phyloP scores from a whole-genome alignment of 106 monocot genomes.

The Acorus calamus region DNA sequence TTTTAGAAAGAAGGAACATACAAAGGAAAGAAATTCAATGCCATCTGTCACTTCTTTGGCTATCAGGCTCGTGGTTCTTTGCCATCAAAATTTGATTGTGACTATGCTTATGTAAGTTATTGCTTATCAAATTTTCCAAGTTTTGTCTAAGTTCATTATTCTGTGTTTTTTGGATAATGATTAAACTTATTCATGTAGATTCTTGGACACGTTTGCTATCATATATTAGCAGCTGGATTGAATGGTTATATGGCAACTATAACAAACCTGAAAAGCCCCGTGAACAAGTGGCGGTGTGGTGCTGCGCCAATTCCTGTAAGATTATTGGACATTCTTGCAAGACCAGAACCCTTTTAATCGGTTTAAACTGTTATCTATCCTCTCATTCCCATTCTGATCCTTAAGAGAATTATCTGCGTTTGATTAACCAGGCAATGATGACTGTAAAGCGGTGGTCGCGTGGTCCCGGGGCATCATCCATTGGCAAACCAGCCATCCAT shows the following conservation, averaged over 20 bases:
- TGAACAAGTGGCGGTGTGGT: slow-evolving; percentile 79
- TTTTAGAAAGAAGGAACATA: slow-evolving; percentile 79
- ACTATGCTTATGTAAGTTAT: slow-evolving; percentile 82
- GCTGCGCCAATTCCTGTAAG: slow-evolving; percentile 83
- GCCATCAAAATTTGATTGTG: slow-evolving; percentile 92
- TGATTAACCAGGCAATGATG: slow-evolving; percentile 68
- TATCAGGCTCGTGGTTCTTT: slow-evolving; percentile 93
- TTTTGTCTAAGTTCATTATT: neutral
- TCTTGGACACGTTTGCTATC: slow-evolving; percentile 81
- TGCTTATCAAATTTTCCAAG: neutral
- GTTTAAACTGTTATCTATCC: neutral
- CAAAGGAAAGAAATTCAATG: slow-evolving; percentile 94
- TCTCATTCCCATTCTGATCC: neutral
- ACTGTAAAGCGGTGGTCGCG: slow-evolving; percentile 70
- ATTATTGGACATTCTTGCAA: neutral
- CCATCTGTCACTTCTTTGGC: slow-evolving; percentile 91
- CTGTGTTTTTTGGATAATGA: neutral
- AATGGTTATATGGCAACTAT: slow-evolving; percentile 92
- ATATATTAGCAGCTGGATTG: slow-evolving; percentile 70
- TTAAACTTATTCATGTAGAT: slow-evolving; percentile 20
- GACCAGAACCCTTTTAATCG: neutral
- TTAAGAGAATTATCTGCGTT: slow-evolving; percentile 1
- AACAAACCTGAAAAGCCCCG: slow-evolving; percentile 75
- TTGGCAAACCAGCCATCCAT: slow-evolving; percentile 85
- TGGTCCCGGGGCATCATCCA: slow-evolving; percentile 32